Conservation (phyloP, 1,284 basidiomycete genomes). For the Wallemia ichthyophaga region DNA sequence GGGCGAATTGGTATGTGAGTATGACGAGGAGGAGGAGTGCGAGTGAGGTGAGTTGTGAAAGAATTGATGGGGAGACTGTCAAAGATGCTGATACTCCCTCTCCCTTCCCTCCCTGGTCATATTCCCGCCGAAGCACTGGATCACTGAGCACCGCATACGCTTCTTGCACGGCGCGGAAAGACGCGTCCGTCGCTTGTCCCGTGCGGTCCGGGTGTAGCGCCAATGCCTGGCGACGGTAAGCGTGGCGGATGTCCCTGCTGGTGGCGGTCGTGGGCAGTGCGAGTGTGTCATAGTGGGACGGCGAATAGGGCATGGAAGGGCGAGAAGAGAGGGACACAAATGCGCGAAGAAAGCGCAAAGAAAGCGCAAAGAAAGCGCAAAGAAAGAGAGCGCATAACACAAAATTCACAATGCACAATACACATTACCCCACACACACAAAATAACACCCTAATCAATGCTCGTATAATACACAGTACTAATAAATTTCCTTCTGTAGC, state of each 20-base stretch:
- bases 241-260: neutral
- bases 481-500: constrained; percentile 69
- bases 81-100: neutral
- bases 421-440: neutral
- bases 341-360: no score
- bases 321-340: no score
- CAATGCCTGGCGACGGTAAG: neutral
- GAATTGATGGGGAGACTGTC: neutral
- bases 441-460: neutral
- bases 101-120: neutral
- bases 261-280: neutral
- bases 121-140: neutral
- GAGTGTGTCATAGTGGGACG: neutral
- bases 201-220: neutral
- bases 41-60: neutral
- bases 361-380: no score
- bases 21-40: neutral
- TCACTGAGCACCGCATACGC: neutral
- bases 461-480: constrained; percentile 5
- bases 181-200: neutral
- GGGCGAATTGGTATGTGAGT: no score
- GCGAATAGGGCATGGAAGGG: no score
- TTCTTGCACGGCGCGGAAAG: neutral
- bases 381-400: no score
- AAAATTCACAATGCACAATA: neutral